phyloP scores from a whole-genome alignment of 2,329 filamentous ascomycete genomes.

The Polychaeton citri region DNA sequence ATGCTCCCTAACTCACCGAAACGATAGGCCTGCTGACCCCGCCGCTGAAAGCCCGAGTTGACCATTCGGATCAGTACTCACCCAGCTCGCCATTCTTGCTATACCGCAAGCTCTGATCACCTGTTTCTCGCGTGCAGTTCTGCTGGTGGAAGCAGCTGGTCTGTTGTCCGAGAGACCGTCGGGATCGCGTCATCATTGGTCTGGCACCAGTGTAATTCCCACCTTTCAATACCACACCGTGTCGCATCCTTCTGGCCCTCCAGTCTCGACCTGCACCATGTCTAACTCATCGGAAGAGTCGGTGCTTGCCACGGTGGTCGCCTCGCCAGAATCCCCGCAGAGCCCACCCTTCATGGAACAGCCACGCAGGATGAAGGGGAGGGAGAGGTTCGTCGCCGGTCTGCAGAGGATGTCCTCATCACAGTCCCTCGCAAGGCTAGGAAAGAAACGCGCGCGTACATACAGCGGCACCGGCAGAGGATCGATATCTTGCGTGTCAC shows the following conservation, averaged over 20 bases:
- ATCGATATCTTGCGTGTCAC: constrained; percentile 51
- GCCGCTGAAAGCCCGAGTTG: too few species aligned
- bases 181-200: too few species aligned
- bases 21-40: not conserved
- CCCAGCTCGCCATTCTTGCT: too few species aligned
- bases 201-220: too few species aligned
- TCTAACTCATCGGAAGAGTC: constrained; percentile 4
- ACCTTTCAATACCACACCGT: too few species aligned
- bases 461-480: constrained; percentile 51
- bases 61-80: too few species aligned
- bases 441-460: constrained; percentile 46
- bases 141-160: not conserved
- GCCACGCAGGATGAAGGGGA: constrained; percentile 49
- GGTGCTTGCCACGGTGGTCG: constrained; percentile 1
- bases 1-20: not conserved
- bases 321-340: constrained; percentile 3
- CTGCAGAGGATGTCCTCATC: constrained; percentile 75
- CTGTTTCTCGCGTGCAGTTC: too few species aligned
- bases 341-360: constrained; percentile 17
- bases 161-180: too few species aligned
- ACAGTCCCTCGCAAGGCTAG: constrained; percentile 52
- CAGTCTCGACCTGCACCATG: constrained; percentile 4
- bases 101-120: too few species aligned
- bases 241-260: too few species aligned
- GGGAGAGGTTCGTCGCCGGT: constrained; percentile 56